Conservation (phyloP, 2,329 filamentous ascomycete genomes). For the Apiospora kogelbergensis region DNA sequence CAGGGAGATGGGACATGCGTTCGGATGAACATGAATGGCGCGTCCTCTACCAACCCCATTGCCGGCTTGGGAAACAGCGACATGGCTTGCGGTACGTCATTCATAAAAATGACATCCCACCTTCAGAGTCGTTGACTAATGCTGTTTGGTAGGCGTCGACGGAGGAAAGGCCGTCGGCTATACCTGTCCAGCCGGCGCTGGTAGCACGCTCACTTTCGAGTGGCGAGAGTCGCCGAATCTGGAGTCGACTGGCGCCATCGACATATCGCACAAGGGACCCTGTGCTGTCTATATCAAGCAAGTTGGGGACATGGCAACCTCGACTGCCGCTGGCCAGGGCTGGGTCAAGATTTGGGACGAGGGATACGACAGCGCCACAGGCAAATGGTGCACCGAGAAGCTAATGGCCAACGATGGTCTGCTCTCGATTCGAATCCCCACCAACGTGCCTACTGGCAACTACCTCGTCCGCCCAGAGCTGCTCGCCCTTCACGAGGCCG, state of each 20-base stretch:
- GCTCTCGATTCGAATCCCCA: conserved; percentile 61
- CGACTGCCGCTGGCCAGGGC: conserved; percentile 59
- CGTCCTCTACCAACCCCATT: conserved; percentile 58
- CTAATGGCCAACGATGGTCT: conserved; percentile 65
- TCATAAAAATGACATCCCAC: conserved; percentile 35
- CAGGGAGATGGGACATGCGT: conserved; percentile 73
- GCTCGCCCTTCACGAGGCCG: conserved; percentile 65
- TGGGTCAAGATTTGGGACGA: conserved; percentile 81
- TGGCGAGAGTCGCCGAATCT: conserved; percentile 63
- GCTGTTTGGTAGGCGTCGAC: not conserved
- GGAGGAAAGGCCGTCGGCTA: conserved; percentile 39
- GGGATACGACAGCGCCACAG: conserved; percentile 56
- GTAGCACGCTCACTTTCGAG: conserved; percentile 63
- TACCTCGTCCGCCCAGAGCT: conserved; percentile 74
- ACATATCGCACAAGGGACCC: conserved; percentile 56
- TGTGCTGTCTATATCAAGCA: conserved; percentile 75
- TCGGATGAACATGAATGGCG: conserved; percentile 59
- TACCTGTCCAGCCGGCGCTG: conserved; percentile 49
- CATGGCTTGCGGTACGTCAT: conserved; percentile 68
- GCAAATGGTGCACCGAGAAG: conserved; percentile 70
- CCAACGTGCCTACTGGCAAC: conserved; percentile 60
- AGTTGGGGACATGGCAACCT: conserved; percentile 53
- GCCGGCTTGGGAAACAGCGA: conserved; percentile 55
- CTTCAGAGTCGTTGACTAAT: conserved; percentile 31
- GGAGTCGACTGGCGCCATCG: conserved; percentile 54